Evolutionary conservation across 2,329 filamentous ascomycete genomes (phyloP).

Genomic region (Colletotrichum chlorophyti): DNA sequence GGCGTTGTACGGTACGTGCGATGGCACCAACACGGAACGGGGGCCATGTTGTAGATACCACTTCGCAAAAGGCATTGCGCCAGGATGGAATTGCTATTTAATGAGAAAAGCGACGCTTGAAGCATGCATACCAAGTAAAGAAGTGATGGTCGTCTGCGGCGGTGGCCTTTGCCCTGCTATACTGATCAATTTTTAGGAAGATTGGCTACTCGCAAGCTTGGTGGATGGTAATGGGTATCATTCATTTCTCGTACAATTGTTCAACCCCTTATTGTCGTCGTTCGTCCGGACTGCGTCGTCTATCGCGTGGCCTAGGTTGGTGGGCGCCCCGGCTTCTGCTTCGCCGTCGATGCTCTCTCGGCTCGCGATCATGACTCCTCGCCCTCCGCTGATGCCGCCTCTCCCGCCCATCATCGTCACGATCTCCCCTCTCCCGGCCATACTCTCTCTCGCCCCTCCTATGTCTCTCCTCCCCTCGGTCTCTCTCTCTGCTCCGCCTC

Average conservation of each 20-base stretch:
- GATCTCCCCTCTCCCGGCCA: slow-evolving; percentile 5
- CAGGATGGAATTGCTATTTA: not conserved
- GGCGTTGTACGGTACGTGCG: too few relatives aligned
- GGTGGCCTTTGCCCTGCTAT: too few relatives aligned
- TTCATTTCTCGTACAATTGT: not conserved
- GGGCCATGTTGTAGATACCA: too few relatives aligned
- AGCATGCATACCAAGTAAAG: too few relatives aligned
- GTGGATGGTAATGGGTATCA: too few relatives aligned
- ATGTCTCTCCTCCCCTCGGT: slow-evolving; percentile 14
- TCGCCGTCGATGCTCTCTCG: slow-evolving; percentile 19
- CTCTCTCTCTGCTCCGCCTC: slow-evolving; percentile 19
- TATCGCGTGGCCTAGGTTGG: slow-evolving; percentile 6
- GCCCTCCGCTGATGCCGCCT: slow-evolving; percentile 12
- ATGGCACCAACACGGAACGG: too few relatives aligned
- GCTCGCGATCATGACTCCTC: slow-evolving; percentile 11
- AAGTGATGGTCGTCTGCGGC: too few relatives aligned
- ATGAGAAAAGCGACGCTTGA: too few relatives aligned
- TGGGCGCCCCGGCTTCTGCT: slow-evolving; percentile 22
- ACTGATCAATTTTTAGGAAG: too few relatives aligned
- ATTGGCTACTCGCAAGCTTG: too few relatives aligned
- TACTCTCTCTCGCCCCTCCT: slow-evolving; percentile 8
- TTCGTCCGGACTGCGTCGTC: slow-evolving; percentile 18
- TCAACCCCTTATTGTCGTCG: slow-evolving; percentile 1
- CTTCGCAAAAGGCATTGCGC: not conserved
- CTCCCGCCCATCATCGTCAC: slow-evolving; percentile 21